Base-by-base conservation (phyloP, 768 basidiomycete species). In the Udeniomyces megalosporus region DNA sequence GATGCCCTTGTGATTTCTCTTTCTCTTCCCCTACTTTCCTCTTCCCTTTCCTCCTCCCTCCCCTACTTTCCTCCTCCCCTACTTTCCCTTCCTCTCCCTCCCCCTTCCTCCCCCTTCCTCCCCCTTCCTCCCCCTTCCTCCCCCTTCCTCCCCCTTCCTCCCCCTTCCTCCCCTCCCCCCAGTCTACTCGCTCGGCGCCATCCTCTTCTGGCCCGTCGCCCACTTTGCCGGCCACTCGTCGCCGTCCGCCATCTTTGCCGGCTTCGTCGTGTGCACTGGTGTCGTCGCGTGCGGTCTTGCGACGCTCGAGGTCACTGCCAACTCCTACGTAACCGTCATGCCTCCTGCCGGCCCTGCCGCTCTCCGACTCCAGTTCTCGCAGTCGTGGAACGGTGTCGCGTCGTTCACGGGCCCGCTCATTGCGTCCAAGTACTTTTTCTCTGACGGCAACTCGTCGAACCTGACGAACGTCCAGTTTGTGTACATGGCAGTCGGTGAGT, bases 371-470 rank as follows among this genome's bases (percentile, higher is more conserved):
- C 86, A 85, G 71, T 84, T 86, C 71, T 84, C 83, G 64, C 86
- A 87, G 74, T 83, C 83, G 4, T 85, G 84, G 75, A 84, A 85
- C 69, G 85, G 84, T 26, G 76, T 87, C 47, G 84, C 85, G 0
- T 80, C 81, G 3, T 85, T 86, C 70, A 67, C 73, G 52, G 76
- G 86, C 3, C 84, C 85, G 22, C 78, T 86, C 67, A 86, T 86
- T 67, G 84, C 84, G 26, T 80, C 83, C 4, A 77, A 80, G 58
- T 85, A 80, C 78, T 87, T 86, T 75, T 85, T 86, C 77, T 75
- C 74, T 1, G 85, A 81, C 4, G 77, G 71, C 53, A 85, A 86
- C 71, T 79, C 78, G 7, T 79, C 74, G 28, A 77, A 77, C 48
- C 77, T 86, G 31, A 81, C 79, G 62, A 85, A 81, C 35, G 82